Conservation (phyloP, 2,329 filamentous ascomycete species). For the Volutella citrinella region DNA sequence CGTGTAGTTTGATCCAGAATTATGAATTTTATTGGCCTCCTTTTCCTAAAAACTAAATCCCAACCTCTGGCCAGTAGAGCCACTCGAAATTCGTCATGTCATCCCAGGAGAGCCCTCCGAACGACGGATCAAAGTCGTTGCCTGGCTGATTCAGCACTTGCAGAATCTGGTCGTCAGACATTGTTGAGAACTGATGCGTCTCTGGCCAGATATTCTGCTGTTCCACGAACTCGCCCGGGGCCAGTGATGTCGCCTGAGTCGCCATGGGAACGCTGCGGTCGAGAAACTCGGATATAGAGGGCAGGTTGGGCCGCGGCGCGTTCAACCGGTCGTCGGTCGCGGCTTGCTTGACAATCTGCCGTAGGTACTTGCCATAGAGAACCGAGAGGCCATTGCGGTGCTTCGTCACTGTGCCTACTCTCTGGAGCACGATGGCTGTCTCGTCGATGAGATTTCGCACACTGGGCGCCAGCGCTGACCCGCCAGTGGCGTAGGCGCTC, state of each 20-base stretch:
- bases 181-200: slow-evolving; percentile 61
- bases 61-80: slow-evolving; percentile 50
- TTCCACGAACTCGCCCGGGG: slow-evolving; percentile 23
- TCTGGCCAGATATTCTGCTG: slow-evolving; percentile 41
- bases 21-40: too few relatives aligned
- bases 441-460: slow-evolving; percentile 65
- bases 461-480: slow-evolving; percentile 58
- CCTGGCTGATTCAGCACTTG: slow-evolving; percentile 63
- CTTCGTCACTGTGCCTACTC: slow-evolving; percentile 62
- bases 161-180: slow-evolving; percentile 67
- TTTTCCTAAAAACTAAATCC: too few relatives aligned
- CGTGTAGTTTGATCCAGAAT: too few relatives aligned
- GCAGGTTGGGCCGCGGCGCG: too few relatives aligned
- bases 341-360: slow-evolving; percentile 41
- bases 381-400: slow-evolving; percentile 66
- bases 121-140: slow-evolving; percentile 53
- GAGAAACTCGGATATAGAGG: too few relatives aligned
- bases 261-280: slow-evolving; percentile 11
- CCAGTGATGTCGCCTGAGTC: slow-evolving; percentile 12
- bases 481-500: slow-evolving; percentile 55
- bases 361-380: slow-evolving; percentile 45
- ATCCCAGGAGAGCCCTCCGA: slow-evolving; percentile 56
- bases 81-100: slow-evolving; percentile 58
- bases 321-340: slow-evolving; percentile 18
- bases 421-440: slow-evolving; percentile 64